Percentiles rank a stretch among this genome's conserved stretches.
phyloP scores from a whole-genome alignment of 2,329 filamentous ascomycete genomes.

The Blumeria hordei region DNA sequence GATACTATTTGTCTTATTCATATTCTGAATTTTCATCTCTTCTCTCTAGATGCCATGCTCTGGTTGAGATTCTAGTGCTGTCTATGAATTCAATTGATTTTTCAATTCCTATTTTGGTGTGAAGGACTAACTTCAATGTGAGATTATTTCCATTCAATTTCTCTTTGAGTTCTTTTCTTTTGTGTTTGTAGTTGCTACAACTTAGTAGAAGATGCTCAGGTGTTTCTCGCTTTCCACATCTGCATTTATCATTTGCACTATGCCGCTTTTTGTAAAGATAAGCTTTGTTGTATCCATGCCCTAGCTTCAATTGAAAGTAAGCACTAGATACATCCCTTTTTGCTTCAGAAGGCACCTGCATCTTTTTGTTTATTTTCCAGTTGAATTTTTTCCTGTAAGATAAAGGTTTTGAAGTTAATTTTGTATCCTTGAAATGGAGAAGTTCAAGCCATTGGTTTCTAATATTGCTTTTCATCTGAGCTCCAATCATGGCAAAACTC shows the following conservation, averaged over 20 bases:
- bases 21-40: neutral
- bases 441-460: neutral
- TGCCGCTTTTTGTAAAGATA: neutral
- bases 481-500: neutral
- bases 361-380: neutral
- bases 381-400: neutral
- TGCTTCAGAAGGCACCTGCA: neutral
- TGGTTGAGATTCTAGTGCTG: neutral
- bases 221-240: neutral
- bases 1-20: too few relatives aligned
- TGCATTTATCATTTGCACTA: neutral
- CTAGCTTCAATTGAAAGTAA: neutral
- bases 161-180: neutral
- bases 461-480: neutral
- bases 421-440: neutral
- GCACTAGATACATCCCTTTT: neutral
- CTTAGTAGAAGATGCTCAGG: neutral
- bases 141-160: neutral
- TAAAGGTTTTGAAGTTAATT: neutral
- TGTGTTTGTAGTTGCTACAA: neutral
- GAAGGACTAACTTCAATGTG: neutral
- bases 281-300: neutral
- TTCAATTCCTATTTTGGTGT: neutral
- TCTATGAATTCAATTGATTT: neutral
- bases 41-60: neutral